Conservation (phyloP, 2,329 filamentous ascomycete species). For the Microdochium bolleyi region DNA sequence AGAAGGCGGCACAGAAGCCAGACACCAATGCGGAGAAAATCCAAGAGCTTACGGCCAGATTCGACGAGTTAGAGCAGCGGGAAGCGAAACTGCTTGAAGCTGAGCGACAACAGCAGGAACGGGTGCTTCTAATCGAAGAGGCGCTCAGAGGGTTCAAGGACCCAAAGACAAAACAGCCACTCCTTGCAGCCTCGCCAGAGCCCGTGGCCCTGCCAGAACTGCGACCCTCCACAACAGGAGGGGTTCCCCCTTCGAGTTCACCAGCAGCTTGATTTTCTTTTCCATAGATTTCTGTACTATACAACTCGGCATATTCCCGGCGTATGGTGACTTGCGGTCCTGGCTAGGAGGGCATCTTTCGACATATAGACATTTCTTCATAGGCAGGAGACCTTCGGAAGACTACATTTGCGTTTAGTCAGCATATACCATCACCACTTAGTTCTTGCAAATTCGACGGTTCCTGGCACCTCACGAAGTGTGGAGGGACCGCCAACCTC, state of each 20-base stretch:
- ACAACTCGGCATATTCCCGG: neutral
- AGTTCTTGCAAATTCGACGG: neutral
- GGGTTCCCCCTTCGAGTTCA: neutral
- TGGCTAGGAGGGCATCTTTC: neutral
- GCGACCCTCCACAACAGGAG: neutral
- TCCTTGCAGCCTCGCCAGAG: constrained; percentile 28
- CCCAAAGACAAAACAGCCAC: constrained; percentile 47
- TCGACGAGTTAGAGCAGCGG: constrained; percentile 40
- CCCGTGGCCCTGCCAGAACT: neutral
- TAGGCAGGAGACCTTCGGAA: neutral
- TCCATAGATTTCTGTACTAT: neutral
- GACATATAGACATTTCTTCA: neutral
- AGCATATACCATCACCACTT: neutral
- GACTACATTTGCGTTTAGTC: neutral
- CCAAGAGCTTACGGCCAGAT: constrained; percentile 35
- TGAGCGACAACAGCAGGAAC: constrained; percentile 31
- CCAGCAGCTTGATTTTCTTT: neutral
- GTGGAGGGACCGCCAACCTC: no score
- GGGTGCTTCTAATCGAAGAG: constrained; percentile 46
- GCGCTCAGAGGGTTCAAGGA: constrained; percentile 42
- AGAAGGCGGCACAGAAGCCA: constrained; percentile 50
- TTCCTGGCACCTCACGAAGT: no score
- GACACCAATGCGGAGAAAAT: constrained; percentile 48
- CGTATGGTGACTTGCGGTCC: neutral
- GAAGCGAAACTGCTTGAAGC: constrained; percentile 43